These are phyloP conservation scores for Fraxinus latifolia DNA, from an alignment of 305 asterid genomes.

Conservation along the genomic window DNA sequence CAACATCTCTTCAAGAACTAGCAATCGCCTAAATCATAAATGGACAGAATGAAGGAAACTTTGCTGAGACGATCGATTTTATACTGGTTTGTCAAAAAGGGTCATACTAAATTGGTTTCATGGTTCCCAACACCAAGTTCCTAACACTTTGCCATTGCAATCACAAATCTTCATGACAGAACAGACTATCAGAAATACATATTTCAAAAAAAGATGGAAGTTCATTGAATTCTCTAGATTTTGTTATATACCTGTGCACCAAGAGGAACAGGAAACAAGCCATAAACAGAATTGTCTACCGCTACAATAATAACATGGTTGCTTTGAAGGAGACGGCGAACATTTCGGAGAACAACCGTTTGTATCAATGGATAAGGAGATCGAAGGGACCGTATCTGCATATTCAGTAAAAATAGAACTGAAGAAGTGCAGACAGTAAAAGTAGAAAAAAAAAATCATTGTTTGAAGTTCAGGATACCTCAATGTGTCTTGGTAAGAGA, in stretches of 20 bases:
- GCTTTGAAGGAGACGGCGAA: constrained; percentile 69
- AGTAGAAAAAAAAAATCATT: not conserved
- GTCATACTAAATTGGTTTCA: not conserved
- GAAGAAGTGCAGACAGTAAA: not conserved
- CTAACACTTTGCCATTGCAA: not conserved
- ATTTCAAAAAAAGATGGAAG: constrained; percentile 8
- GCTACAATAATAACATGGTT: constrained; percentile 64
- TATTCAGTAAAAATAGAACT: constrained; percentile 28
- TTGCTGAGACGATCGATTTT: not conserved
- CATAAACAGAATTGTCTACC: constrained; percentile 76
- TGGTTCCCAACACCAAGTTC: not conserved
- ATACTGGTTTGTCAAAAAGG: not conserved
- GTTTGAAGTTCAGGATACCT: constrained; percentile 49
- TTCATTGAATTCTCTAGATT: constrained; percentile 8
- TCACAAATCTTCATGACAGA: not conserved
- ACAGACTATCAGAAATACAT: not conserved
- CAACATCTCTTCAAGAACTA: constrained; percentile 6
- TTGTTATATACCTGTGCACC: constrained; percentile 83
- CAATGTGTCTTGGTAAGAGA: constrained; percentile 85
- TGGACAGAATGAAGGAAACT: not conserved
- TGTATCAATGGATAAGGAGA: constrained; percentile 91
- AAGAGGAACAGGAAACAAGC: constrained; percentile 91
- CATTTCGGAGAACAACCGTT: constrained; percentile 89
- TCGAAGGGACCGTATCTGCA: constrained; percentile 90
- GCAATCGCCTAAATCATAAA: constrained; percentile 6